Percentiles rank a stretch among this genome's conserved stretches.
Conservation (phyloP, 2,329 filamentous ascomycete genomes). For the Dactylonectria estremocensis region DNA sequence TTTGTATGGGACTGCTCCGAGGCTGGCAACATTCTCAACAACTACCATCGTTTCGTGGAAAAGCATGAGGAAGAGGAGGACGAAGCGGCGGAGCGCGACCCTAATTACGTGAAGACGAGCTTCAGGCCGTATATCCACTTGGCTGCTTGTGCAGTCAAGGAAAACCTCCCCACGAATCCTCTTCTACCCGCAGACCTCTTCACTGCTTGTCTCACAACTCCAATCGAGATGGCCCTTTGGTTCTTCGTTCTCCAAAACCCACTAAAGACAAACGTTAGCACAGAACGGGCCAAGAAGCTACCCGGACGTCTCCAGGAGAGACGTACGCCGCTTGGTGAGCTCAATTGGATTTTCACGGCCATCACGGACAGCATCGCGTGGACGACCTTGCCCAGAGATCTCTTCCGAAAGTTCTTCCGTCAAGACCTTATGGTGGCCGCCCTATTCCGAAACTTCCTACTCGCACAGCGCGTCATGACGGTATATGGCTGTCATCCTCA, state of each 20-base stretch:
- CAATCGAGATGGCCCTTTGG: slow-evolving; percentile 96
- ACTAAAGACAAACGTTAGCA: slow-evolving; percentile 75
- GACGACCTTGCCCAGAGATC: slow-evolving; percentile 90
- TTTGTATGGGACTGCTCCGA: slow-evolving; percentile 99
- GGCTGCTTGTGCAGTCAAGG: slow-evolving; percentile 90
- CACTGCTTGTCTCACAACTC: slow-evolving; percentile 94
- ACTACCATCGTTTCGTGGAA: slow-evolving; percentile 94
- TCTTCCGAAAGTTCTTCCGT: slow-evolving; percentile 97
- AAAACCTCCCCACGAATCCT: slow-evolving; percentile 95
- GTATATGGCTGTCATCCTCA: slow-evolving; percentile 96
- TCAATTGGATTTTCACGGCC: slow-evolving; percentile 99
- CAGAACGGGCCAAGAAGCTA: slow-evolving; percentile 89
- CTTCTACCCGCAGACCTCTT: slow-evolving; percentile 95
- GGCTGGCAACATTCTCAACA: slow-evolving; percentile 93
- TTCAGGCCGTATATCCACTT: slow-evolving; percentile 85
- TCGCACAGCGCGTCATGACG: slow-evolving; percentile 95
- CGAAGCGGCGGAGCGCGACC: slow-evolving; percentile 82
- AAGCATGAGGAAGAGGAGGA: slow-evolving; percentile 94
- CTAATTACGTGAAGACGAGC: slow-evolving; percentile 84
- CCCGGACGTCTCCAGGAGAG: slow-evolving; percentile 94
- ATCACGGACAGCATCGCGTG: slow-evolving; percentile 99
- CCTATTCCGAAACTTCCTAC: slow-evolving; percentile 93
- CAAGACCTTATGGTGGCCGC: slow-evolving; percentile 99
- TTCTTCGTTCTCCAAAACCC: slow-evolving; percentile 98
- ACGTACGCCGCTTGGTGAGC: slow-evolving; percentile 91